Evolutionary conservation across 78 protist genomes (phyloP).

Genomic region (Emiliania huxleyi): DNA sequence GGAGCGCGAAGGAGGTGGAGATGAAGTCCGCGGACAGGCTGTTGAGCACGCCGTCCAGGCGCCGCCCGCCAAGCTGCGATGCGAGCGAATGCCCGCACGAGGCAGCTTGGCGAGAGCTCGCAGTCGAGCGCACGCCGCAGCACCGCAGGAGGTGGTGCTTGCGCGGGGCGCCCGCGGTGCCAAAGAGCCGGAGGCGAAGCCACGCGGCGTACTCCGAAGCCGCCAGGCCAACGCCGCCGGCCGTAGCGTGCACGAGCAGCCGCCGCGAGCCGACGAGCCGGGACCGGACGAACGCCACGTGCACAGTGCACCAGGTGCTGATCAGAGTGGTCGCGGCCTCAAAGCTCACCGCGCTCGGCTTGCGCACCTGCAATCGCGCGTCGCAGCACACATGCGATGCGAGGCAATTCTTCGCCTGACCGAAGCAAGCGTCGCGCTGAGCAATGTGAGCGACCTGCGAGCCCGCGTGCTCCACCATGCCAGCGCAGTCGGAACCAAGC

Average conservation of each 20-base stretch:
- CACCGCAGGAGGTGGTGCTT: neutral
- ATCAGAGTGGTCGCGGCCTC: neutral
- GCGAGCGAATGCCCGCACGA: neutral
- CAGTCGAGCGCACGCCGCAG: neutral
- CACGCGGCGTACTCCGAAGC: neutral
- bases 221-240: constrained; percentile 44
- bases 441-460: neutral
- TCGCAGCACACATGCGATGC: neutral
- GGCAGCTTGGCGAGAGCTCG: neutral
- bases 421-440: neutral
- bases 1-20: neutral
- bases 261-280: neutral
- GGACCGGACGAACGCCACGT: neutral
- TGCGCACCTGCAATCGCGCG: too few relatives aligned
- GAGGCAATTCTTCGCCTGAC: neutral
- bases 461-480: neutral
- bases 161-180: neutral
- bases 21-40: constrained; percentile 9
- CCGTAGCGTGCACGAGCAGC: constrained; percentile 10
- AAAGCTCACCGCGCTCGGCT: neutral
- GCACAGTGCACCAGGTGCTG: neutral
- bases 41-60: constrained; percentile 13
- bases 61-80: neutral
- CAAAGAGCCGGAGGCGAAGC: neutral
- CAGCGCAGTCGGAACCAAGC: neutral